Evolutionary conservation across 805 yeast genomes (phyloP), one percentile per base, ranked within the genome.

Genomic region (Hanseniaspora jakobsenii): DNA sequence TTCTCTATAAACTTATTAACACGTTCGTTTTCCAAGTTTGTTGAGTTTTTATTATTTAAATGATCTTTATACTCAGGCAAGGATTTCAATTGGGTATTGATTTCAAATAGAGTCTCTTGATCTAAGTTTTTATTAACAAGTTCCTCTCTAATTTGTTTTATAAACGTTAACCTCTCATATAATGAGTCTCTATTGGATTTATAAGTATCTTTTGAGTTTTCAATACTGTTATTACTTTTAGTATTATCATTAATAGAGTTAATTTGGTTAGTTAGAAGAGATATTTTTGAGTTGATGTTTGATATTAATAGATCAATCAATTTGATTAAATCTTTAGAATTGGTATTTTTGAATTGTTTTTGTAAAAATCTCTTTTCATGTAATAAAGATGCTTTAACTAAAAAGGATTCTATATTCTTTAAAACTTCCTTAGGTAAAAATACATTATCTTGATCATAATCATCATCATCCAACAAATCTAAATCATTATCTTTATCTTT

Each of bases 371-470:
- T 60, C 40, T 57, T 59, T 48, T 64, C 65, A 50, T 66, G 65
- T 31, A 66, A 55, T 8, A 73, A 67, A 18, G 78, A 72, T 24
- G 78, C 81, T 54, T 67, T 72, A 16, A 73, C 66, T 50, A 93
- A 63, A 56, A 86, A 91, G 34, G 64, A 68, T 52, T 84, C 94
- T 47, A 91, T 81, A 54, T 70, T 74, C 23, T 73, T 74, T 50
- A 87, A 65, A 32, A 82, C 79, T 4, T 74, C 78, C 28, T 65
- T 67, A 12, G 84, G 80, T 57, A 93, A 87, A 36, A 91, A 65
- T 4, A 87, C 81, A 36, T 71, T 45, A 14, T 27, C 24, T 10
- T 14, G 18, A 12, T 27, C 40, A 10, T 16, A 31, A 6, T 38
- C 37, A 17, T 28, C 40, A 12, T 39, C 44, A 13, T 37, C 43